phyloP scores from a whole-genome alignment of 108 stramenopile species.

The Aurantiochytrium sp. region DNA sequence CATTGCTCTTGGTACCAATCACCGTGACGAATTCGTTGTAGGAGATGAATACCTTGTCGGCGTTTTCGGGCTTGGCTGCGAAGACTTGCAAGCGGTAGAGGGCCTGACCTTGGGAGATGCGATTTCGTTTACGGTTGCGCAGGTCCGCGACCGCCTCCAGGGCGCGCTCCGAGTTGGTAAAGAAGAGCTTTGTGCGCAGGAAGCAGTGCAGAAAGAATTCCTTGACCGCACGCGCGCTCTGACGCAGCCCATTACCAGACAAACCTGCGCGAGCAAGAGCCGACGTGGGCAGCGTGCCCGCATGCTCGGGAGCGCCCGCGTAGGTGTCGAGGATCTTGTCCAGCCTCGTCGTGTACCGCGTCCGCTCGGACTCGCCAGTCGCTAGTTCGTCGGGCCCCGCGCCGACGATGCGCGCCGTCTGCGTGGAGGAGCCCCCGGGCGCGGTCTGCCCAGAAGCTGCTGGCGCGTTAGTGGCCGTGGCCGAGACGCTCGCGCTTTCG shows the following conservation, averaged over 20 bases:
- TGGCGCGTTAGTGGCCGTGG: too few species aligned
- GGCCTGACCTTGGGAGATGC: neutral
- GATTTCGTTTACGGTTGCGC: neutral
- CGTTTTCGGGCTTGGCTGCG: neutral
- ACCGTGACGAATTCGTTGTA: neutral
- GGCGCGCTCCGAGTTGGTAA: neutral
- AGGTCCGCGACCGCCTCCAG: neutral
- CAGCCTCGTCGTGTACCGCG: neutral
- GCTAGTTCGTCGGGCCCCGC: too few species aligned
- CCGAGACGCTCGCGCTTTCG: too few species aligned
- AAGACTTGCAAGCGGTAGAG: neutral
- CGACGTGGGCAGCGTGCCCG: too few species aligned
- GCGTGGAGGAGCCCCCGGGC: too few species aligned
- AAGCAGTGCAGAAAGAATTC: neutral
- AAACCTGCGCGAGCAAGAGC: too few species aligned
- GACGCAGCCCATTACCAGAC: neutral
- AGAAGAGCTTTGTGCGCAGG: neutral
- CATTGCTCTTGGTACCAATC: neutral
- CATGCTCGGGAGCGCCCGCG: neutral
- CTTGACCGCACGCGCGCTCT: too few species aligned
- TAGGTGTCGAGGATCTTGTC: neutral
- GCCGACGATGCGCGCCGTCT: too few species aligned
- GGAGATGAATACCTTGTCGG: neutral
- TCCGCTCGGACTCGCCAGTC: too few species aligned
- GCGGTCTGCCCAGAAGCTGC: too few species aligned